These are phyloP conservation scores for Hanseniaspora uvarum DNA, from an alignment of 1,139 yeast species.

Conservation along the genomic window DNA sequence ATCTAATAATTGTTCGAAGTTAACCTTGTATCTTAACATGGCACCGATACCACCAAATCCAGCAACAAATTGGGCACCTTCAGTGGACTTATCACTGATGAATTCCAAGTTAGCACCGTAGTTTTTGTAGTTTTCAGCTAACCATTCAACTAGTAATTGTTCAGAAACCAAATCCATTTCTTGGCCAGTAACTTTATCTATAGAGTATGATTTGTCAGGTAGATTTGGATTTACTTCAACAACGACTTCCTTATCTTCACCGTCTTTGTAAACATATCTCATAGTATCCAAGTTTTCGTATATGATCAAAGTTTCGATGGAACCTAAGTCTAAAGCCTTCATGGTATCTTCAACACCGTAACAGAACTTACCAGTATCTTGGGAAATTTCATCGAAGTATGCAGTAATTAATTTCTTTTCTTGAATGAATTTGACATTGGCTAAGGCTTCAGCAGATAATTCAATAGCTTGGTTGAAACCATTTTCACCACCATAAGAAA, in stretches of 20 bases:
- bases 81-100: constrained; percentile 90
- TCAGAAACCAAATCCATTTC: constrained; percentile 83
- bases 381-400: constrained; percentile 93
- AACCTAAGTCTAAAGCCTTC: constrained; percentile 92
- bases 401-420: constrained; percentile 88
- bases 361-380: constrained; percentile 93
- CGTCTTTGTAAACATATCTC: constrained; percentile 74
- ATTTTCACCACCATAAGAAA: constrained; percentile 97
- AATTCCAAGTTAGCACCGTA: constrained; percentile 94
- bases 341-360: constrained; percentile 94
- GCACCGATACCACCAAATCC: constrained; percentile 99
- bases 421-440: constrained; percentile 94
- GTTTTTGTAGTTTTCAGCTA: constrained; percentile 88
- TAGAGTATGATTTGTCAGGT: constrained; percentile 63
- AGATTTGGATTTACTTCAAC: constrained; percentile 64
- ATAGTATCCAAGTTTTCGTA: constrained; percentile 80
- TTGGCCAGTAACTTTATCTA: constrained; percentile 75
- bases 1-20: constrained; percentile 86
- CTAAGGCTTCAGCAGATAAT: constrained; percentile 87
- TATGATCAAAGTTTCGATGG: constrained; percentile 85
- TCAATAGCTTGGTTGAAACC: constrained; percentile 99
- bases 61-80: constrained; percentile 94
- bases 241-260: constrained; percentile 68
- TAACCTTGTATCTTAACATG: constrained; percentile 85
- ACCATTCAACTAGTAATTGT: constrained; percentile 84